phyloP scores from a whole-genome alignment of 1,284 basidiomycete species.

The Malassezia nana region DNA sequence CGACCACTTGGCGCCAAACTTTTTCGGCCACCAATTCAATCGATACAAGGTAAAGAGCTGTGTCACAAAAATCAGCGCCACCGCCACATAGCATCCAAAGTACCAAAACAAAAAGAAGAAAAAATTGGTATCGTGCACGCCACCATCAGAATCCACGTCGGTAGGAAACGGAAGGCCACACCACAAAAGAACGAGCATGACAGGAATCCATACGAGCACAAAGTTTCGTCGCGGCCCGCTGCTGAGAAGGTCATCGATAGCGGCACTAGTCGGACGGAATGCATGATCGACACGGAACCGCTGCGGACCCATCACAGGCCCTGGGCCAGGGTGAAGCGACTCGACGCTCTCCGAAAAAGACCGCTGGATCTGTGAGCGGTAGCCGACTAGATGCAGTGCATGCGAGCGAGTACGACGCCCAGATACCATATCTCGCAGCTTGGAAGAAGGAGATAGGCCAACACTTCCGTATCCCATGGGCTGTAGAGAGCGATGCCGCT shows the following conservation, averaged over 20 bases:
- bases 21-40: slow-evolving; percentile 51
- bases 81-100: slow-evolving; percentile 45
- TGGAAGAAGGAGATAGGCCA: neutral
- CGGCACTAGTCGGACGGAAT: slow-evolving; percentile 10
- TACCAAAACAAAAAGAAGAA: slow-evolving; percentile 48
- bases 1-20: slow-evolving; percentile 52
- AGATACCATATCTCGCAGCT: neutral
- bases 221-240: slow-evolving; percentile 1
- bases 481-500: neutral
- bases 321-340: neutral
- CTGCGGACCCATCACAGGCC: neutral
- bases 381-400: neutral
- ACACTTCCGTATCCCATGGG: slow-evolving; percentile 2
- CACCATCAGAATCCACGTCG: neutral
- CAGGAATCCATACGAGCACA: slow-evolving; percentile 11
- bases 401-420: neutral
- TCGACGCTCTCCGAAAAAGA: neutral
- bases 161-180: slow-evolving; percentile 10
- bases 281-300: neutral
- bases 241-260: slow-evolving; percentile 12
- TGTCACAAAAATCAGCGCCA: slow-evolving; percentile 54
- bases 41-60: slow-evolving; percentile 55
- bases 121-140: slow-evolving; percentile 35
- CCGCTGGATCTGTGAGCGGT: neutral
- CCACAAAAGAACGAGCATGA: slow-evolving; percentile 8